Base-by-base conservation (phyloP, 1,139 yeast genomes). In the Pichia inconspicua region DNA sequence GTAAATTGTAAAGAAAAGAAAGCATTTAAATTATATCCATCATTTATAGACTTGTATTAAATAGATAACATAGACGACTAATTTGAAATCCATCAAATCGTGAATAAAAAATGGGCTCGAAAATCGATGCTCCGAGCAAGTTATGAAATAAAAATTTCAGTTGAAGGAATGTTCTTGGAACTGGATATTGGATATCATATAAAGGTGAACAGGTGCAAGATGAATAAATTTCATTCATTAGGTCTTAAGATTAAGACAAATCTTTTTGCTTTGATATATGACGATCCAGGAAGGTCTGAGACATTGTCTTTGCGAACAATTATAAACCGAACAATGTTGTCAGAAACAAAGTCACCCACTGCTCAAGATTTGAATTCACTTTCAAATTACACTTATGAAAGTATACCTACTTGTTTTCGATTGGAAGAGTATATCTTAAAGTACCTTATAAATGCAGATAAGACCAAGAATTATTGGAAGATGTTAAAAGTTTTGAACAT, bases 311-410 rank as follows among this genome's bases (percentile, higher is more conserved):
- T 46, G 12, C 34, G 46, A 14, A 35, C 37, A 15, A 10, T 42
- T 7, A 31, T 46, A 28, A 38, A 40, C 5, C 38, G 32, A 10
- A 35, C 43, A 11, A 32, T 46, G 17, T 41, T 34, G 27, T 38
- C 44, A 15, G 31, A 40, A 31, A 7, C 32, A 12, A 39, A 39
- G 9, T 41, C 44, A n/a, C 44, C 44, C 6, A 31, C 42, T 8
- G 35, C 47, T 22, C 42, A 31, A 17, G 47, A 47, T 25, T 22
- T 47, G 27, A 25, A 47, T 28, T 14, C 30, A 8, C 30, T 47
- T 2, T 45, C 47, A 19, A 43, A 40, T 11, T 44, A 44, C 38
- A 41, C 43, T 4, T 25, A 25, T 5, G 36, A 22, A 32, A 47
- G 43, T 7, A 36, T 28, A 19, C 8, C 6, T 2, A 46, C 44